phyloP scores from a whole-genome alignment of 345 rosid species.

The Salix viminalis region DNA sequence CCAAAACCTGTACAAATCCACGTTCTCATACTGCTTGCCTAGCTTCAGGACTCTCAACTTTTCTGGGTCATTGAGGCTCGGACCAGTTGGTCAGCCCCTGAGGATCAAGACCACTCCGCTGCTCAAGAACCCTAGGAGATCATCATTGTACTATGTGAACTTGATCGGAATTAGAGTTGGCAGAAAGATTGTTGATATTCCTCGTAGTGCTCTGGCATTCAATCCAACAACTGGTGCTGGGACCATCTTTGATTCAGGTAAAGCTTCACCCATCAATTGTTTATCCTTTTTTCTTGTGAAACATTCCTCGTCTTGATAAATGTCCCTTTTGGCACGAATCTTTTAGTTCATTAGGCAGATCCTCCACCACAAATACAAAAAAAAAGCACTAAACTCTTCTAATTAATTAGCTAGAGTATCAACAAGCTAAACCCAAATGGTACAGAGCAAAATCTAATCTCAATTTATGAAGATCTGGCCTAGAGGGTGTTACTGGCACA shows the following conservation, averaged over 20 bases:
- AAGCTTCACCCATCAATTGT: background rate
- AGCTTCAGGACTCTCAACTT: conserved; percentile 63
- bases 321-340: background rate
- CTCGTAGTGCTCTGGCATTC: conserved; percentile 62
- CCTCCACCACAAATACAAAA: background rate
- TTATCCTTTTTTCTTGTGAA: background rate
- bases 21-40: conserved; percentile 92
- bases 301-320: background rate
- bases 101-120: conserved; percentile 75
- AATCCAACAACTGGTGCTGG: conserved; percentile 77
- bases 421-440: background rate
- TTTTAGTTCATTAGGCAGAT: background rate
- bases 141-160: conserved; percentile 83
- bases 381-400: background rate
- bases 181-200: conserved; percentile 59
- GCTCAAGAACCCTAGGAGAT: conserved; percentile 71
- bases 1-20: conserved; percentile 58
- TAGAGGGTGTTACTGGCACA: background rate
- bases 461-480: background rate
- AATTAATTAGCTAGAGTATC: background rate
- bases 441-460: background rate
- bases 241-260: conserved; percentile 92
- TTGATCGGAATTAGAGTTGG: conserved; percentile 75
- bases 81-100: conserved; percentile 69
- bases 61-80: conserved; percentile 83